Percentiles rank a stretch among this genome's conserved stretches.
phyloP scores from a whole-genome alignment of 257 asterid genomes.

The Capsicum chinense region DNA sequence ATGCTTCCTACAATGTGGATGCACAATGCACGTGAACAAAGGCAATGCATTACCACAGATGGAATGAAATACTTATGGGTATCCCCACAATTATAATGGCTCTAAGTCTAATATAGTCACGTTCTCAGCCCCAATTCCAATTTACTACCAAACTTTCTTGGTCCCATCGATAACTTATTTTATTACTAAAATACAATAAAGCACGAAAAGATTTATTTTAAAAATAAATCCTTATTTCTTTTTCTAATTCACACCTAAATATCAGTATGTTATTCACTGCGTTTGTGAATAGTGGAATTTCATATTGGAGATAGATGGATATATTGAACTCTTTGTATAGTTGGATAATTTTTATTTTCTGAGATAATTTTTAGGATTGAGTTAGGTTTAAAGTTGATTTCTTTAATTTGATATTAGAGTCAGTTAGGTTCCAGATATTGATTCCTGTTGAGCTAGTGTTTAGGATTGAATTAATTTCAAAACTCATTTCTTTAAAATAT shows the following conservation, averaged over 20 bases:
- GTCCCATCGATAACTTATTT: slow-evolving; percentile 10
- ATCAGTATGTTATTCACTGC: neutral
- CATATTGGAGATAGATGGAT: too few species aligned
- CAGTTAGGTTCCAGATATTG: too few species aligned
- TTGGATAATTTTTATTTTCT: too few species aligned
- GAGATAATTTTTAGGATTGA: too few species aligned
- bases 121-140: neutral
- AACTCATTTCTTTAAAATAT: too few species aligned
- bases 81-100: neutral
- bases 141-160: slow-evolving; percentile 22
- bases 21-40: slow-evolving; percentile 11
- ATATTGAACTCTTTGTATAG: too few species aligned
- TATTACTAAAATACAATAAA: neutral
- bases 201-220: neutral
- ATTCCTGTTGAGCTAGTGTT: too few species aligned
- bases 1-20: slow-evolving; percentile 23
- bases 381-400: too few species aligned
- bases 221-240: neutral
- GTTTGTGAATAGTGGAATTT: too few species aligned
- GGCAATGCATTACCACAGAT: slow-evolving; percentile 3
- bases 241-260: neutral
- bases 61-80: neutral
- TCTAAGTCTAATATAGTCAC: slow-evolving; percentile 10
- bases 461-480: too few species aligned
- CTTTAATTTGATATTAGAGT: too few species aligned